Percentiles rank a stretch among this genome's conserved stretches.
Conservation (phyloP, 148 eudicot genomes). For the Cornus florida region DNA sequence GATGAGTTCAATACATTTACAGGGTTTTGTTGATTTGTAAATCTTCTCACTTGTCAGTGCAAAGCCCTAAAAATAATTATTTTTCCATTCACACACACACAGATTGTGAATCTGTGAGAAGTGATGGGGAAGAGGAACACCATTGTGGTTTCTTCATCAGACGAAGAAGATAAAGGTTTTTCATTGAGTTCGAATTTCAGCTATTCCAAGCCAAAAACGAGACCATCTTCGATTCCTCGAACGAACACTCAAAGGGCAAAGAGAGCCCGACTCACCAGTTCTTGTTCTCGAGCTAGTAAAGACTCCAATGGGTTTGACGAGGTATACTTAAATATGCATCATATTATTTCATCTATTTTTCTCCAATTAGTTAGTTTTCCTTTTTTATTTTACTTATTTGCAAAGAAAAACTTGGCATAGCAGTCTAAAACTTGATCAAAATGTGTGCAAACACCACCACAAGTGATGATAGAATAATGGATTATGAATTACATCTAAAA, state of each 20-base stretch:
- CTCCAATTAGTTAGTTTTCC: neutral
- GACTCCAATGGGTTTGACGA: slow-evolving; percentile 36
- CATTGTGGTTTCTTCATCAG: slow-evolving; percentile 41
- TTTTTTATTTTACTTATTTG: neutral
- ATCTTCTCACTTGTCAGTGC: too few relatives aligned
- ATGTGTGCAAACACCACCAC: neutral
- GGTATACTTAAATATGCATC: slow-evolving; percentile 19
- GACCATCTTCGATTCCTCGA: slow-evolving; percentile 36
- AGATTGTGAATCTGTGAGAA: too few relatives aligned
- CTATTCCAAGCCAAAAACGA: slow-evolving; percentile 21
- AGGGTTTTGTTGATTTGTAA: too few relatives aligned
- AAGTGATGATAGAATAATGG: neutral
- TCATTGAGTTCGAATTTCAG: slow-evolving; percentile 7
- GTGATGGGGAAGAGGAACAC: slow-evolving; percentile 44
- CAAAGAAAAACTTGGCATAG: neutral
- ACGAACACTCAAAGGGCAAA: slow-evolving; percentile 30
- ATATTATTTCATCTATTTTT: neutral
- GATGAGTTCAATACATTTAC: too few relatives aligned
- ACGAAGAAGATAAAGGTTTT: slow-evolving; percentile 37
- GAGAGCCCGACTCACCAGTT: slow-evolving; percentile 34
- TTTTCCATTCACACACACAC: too few relatives aligned
- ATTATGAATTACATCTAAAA: neutral
- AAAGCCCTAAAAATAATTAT: too few relatives aligned
- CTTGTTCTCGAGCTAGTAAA: slow-evolving; percentile 12
- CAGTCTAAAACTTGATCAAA: neutral